Conservation (phyloP, 345 rosid species). For the Lepidium sativum region DNA sequence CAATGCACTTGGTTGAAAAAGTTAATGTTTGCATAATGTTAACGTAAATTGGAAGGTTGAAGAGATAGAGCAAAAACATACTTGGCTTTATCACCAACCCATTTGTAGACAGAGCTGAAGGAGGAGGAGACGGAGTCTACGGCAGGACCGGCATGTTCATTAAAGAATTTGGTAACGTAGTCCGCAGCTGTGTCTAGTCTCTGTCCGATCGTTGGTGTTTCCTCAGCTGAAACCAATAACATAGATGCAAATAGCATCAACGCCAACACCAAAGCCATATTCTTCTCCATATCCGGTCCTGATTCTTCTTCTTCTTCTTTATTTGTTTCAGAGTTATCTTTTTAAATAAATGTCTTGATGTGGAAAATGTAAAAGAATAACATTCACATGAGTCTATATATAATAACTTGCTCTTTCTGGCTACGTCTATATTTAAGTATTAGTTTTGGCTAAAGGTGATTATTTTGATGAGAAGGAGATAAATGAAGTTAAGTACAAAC, state of each 20-base stretch:
- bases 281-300: constrained; percentile 16
- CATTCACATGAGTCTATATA: constrained; percentile 5
- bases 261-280: constrained; percentile 24
- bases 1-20: no score
- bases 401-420: constrained; percentile 10
- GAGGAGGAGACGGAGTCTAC: constrained; percentile 15
- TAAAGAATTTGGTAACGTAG: constrained; percentile 10
- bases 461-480: background rate
- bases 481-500: no score
- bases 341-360: background rate
- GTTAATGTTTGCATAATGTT: background rate
- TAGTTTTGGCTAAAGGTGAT: background rate
- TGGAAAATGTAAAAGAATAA: background rate
- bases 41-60: background rate
- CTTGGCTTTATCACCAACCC: constrained; percentile 20
- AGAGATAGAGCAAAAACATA: background rate
- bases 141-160: constrained; percentile 20
- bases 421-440: constrained; percentile 13
- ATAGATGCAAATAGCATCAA: constrained; percentile 13
- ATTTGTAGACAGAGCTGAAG: constrained; percentile 11
- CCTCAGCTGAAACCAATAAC: constrained; percentile 13
- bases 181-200: constrained; percentile 11
- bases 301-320: background rate
- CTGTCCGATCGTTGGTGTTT: constrained; percentile 24
- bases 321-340: background rate